Conservation (phyloP, 2,329 filamentous ascomycete genomes). For the Ophiostoma sp. region DNA sequence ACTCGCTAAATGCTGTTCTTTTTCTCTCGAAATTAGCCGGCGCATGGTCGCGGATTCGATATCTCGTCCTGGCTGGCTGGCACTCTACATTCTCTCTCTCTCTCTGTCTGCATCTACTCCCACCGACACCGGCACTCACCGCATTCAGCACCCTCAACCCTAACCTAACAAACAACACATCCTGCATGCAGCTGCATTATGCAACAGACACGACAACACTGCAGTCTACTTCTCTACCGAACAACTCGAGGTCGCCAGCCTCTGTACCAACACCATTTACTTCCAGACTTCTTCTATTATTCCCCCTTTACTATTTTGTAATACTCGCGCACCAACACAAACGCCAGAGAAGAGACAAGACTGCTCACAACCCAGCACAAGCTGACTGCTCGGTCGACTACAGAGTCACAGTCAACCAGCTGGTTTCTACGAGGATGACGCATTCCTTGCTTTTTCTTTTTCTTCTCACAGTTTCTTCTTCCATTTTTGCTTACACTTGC, state of each 20-base stretch:
- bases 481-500: constrained; percentile 11
- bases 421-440: constrained; percentile 27
- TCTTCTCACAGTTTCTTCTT: not conserved
- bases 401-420: not conserved
- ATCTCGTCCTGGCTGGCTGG: not conserved
- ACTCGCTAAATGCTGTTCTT: constrained; percentile 30
- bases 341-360: constrained; percentile 1
- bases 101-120: not conserved
- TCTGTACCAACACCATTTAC: constrained; percentile 19
- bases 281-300: constrained; percentile 16
- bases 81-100: not conserved
- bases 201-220: constrained; percentile 7
- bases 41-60: not conserved
- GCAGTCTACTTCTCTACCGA: not conserved
- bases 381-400: not conserved
- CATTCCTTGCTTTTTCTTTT: not conserved
- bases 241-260: constrained; percentile 10
- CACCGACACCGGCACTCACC: constrained; percentile 18
- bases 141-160: not conserved
- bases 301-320: constrained; percentile 32
- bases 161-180: constrained; percentile 18
- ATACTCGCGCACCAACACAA: constrained; percentile 29
- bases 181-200: constrained; percentile 22
- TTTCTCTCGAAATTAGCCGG: not conserved
- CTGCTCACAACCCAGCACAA: not conserved